A percentile compares a stretch with the other conserved stretches of the same genome.
Evolutionary conservation across 2,329 filamentous ascomycete species (phyloP).

Genomic region (Colletotrichum sp.): DNA sequence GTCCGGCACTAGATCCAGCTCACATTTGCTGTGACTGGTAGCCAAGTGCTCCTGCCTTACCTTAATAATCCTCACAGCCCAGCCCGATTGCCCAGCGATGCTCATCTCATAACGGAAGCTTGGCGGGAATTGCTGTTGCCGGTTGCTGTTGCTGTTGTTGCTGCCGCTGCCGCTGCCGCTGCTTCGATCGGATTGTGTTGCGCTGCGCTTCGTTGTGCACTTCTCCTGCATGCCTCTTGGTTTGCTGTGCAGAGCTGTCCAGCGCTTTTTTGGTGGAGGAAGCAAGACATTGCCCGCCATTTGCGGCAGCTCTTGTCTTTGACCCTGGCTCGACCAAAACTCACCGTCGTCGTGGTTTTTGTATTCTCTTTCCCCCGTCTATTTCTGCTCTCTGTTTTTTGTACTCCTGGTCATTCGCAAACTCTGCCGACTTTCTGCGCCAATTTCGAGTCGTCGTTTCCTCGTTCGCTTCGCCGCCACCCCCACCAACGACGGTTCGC

Average conservation of each 20-base stretch:
- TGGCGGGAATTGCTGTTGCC: not conserved
- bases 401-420: not conserved
- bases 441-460: not conserved
- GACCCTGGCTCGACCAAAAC: not conserved
- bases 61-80: constrained; percentile 13
- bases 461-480: not conserved
- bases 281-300: not conserved
- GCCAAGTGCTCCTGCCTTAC: not conserved
- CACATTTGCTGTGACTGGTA: not conserved
- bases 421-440: not conserved
- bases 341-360: not conserved
- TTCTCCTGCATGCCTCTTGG: not conserved
- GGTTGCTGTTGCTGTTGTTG: not conserved
- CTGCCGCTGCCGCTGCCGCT: too few species aligned
- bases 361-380: not conserved
- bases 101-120: not conserved
- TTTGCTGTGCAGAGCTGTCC: not conserved
- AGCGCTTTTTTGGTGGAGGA: not conserved
- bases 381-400: not conserved
- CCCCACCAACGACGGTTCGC: not conserved
- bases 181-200: not conserved
- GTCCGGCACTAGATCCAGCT: constrained; percentile 5
- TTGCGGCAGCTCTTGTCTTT: not conserved
- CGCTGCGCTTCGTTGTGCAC: not conserved
- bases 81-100: not conserved